Evolutionary conservation across 2,329 filamentous ascomycete species (phyloP).

Genomic region (Emergomyces pasteurianus): DNA sequence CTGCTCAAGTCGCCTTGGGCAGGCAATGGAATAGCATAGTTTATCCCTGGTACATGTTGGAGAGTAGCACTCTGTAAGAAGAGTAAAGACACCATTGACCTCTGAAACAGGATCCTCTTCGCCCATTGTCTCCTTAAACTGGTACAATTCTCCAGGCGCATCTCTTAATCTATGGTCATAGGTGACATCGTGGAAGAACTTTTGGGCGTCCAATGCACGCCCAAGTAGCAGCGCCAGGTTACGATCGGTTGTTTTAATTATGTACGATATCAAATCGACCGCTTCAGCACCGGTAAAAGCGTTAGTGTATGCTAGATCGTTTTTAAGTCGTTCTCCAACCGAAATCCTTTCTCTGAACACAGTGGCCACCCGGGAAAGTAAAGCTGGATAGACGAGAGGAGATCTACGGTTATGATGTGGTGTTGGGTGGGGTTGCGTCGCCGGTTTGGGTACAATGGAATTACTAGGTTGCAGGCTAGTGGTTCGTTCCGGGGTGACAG

Average conservation of each 20-base stretch:
- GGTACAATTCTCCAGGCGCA: conserved; percentile 88
- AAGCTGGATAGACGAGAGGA: conserved; percentile 83
- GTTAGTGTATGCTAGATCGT: conserved; percentile 93
- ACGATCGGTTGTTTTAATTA: conserved; percentile 91
- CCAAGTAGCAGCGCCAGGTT: conserved; percentile 87
- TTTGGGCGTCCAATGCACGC: conserved; percentile 87
- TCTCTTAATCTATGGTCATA: conserved; percentile 94
- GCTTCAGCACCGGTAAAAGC: conserved; percentile 93
- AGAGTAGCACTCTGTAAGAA: conserved; percentile 94
- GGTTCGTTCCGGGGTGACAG: conserved; percentile 44
- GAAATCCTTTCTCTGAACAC: conserved; percentile 84
- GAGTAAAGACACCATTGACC: conserved; percentile 92
- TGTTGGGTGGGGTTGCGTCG: conserved; percentile 42
- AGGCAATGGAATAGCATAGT: conserved; percentile 95
- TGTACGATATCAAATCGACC: conserved; percentile 88
- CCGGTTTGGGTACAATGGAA: conserved; percentile 45
- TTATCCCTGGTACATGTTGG: conserved; percentile 93
- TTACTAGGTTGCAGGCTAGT: conserved; percentile 44
- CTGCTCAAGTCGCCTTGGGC: conserved; percentile 83
- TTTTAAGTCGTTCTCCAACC: conserved; percentile 82
- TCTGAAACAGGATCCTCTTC: conserved; percentile 56
- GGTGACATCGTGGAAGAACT: conserved; percentile 98
- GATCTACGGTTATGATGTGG: conserved; percentile 55
- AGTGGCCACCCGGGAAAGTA: conserved; percentile 85
- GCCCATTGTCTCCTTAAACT: conserved; percentile 85